A percentile compares a stretch with the other conserved stretches of the same genome.
These are phyloP conservation scores for Tolypocladium sp. DNA, from an alignment of 2,329 filamentous ascomycete genomes.

Conservation along the genomic window DNA sequence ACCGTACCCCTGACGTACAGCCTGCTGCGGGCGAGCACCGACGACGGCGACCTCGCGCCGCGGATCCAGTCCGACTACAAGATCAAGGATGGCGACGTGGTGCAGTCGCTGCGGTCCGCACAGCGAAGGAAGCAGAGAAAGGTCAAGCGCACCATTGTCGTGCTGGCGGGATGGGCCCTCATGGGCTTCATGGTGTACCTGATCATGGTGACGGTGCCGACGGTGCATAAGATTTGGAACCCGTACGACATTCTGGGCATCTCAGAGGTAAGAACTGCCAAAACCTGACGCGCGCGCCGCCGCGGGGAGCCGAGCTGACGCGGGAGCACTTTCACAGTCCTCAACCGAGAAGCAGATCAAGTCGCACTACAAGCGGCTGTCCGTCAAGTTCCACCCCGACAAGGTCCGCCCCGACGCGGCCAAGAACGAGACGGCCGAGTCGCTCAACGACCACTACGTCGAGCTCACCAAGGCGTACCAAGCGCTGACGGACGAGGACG, in stretches of 20 bases:
- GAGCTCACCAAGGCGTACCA: conserved; percentile 98
- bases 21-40: conserved; percentile 67
- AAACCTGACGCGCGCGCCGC: not conserved
- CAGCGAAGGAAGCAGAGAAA: conserved; percentile 86
- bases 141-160: conserved; percentile 73
- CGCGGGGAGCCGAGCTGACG: not conserved
- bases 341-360: conserved; percentile 87
- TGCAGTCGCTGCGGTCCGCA: conserved; percentile 72
- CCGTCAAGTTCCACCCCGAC: conserved; percentile 83
- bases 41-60: conserved; percentile 71
- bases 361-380: conserved; percentile 78
- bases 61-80: conserved; percentile 76
- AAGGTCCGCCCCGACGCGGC: conserved; percentile 75
- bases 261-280: conserved; percentile 51
- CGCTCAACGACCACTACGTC: conserved; percentile 80
- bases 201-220: conserved; percentile 68
- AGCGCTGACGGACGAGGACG: conserved; percentile 90
- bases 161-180: conserved; percentile 67
- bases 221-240: conserved; percentile 78
- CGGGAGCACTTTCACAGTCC: conserved; percentile 39
- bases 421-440: conserved; percentile 84
- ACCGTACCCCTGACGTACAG: conserved; percentile 87
- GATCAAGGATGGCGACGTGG: conserved; percentile 73
- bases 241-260: conserved; percentile 91
- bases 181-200: conserved; percentile 92